phyloP scores from a whole-genome alignment of 2,329 filamentous ascomycete genomes.

The Diaporthe australafricana region DNA sequence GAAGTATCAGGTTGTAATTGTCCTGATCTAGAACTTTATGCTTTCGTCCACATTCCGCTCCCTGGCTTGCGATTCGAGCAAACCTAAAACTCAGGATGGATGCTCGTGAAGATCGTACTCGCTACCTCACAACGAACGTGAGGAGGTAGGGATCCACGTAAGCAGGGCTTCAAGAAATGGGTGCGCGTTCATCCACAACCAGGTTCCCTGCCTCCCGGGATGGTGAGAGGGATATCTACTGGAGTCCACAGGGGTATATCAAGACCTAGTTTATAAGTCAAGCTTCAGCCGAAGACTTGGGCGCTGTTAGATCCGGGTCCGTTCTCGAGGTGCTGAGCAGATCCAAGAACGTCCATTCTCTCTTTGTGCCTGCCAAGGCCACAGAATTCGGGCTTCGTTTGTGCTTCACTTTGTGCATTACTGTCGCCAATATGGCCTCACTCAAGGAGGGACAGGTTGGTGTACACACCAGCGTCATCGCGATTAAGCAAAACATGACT shows the following conservation, averaged over 20 bases:
- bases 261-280: constrained; percentile 16
- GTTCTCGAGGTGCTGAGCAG: constrained; percentile 17
- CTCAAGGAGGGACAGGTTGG: neutral
- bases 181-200: too few relatives aligned
- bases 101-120: neutral
- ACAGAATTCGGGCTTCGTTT: neutral
- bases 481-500: constrained; percentile 55
- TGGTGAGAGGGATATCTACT: neutral
- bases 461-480: neutral
- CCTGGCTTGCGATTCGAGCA: constrained; percentile 15
- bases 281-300: neutral
- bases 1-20: constrained; percentile 22
- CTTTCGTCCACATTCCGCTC: neutral
- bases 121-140: neutral
- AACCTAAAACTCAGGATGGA: neutral
- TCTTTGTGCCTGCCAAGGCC: neutral
- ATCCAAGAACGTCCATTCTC: neutral
- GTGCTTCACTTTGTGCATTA: neutral
- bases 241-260: neutral
- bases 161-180: neutral
- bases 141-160: neutral
- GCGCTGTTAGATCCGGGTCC: neutral
- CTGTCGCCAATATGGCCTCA: neutral
- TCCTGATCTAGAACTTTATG: constrained; percentile 13
- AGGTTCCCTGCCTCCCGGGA: neutral